A percentile compares a stretch with the other conserved stretches of the same genome.
Evolutionary conservation across 2,329 filamentous ascomycete genomes (phyloP).

Genomic region (Emergomyces orientalis): DNA sequence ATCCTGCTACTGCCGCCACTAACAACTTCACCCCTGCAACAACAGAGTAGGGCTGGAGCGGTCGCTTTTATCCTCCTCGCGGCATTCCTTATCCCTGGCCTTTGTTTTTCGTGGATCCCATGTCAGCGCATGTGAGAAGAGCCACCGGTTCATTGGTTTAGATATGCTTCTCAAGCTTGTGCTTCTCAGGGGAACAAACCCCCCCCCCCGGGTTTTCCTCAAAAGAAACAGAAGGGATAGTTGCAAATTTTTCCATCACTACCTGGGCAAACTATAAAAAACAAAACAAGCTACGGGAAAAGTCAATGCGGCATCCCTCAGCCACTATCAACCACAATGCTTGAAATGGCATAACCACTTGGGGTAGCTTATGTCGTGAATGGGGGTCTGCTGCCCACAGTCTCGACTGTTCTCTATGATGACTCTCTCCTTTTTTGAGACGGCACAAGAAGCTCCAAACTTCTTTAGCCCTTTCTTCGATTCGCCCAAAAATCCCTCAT

Average conservation of each 20-base stretch:
- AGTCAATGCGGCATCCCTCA: background rate
- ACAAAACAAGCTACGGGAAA: no score
- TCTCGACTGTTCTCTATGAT: background rate
- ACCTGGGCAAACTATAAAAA: no score
- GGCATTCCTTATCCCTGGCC: background rate
- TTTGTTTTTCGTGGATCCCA: background rate
- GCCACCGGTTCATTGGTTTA: background rate
- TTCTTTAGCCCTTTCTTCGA: background rate
- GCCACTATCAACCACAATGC: background rate
- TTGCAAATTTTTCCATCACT: no score
- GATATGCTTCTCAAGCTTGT: background rate
- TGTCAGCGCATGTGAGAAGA: background rate
- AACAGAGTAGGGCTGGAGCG: background rate
- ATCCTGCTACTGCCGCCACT: background rate
- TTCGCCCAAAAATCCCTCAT: constrained; percentile 8
- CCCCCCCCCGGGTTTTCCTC: no score
- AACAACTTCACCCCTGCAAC: background rate
- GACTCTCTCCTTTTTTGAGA: background rate
- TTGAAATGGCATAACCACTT: background rate
- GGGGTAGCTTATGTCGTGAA: background rate
- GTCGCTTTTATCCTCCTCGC: background rate
- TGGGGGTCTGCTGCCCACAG: background rate
- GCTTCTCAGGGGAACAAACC: background rate
- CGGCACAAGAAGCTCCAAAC: background rate
- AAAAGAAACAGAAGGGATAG: background rate